Conservation (phyloP, 2,329 filamentous ascomycete genomes). For the Anthostomella pinea region DNA sequence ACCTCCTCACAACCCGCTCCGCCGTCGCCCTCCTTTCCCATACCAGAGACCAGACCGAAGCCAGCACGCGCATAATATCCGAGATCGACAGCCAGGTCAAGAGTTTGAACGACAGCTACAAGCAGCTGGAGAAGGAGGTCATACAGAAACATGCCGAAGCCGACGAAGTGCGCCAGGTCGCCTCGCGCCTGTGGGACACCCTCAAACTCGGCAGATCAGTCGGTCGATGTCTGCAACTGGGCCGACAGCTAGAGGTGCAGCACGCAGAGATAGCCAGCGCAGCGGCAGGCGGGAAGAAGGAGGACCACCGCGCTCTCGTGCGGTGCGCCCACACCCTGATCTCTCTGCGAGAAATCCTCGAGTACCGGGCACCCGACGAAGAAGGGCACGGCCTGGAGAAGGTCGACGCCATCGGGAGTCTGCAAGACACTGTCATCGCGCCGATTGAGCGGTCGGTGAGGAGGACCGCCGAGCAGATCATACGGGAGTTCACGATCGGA, state of each 20-base stretch:
- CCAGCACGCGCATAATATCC: conserved; percentile 68
- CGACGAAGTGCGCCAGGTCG: conserved; percentile 74
- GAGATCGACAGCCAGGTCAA: conserved; percentile 79
- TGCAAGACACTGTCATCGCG: conserved; percentile 66
- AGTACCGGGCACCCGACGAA: conserved; percentile 63
- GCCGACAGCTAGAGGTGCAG: conserved; percentile 83
- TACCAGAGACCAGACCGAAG: conserved; percentile 70
- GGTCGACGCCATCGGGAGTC: conserved; percentile 67
- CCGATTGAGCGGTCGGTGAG: conserved; percentile 74
- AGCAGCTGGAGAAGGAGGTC: conserved; percentile 81
- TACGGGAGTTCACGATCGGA: conserved; percentile 80
- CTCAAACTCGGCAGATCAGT: conserved; percentile 74
- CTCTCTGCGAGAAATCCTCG: conserved; percentile 69
- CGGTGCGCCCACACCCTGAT: conserved; percentile 78
- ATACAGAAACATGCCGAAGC: conserved; percentile 81
- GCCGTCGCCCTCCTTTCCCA: conserved; percentile 78
- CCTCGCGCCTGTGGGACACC: conserved; percentile 76
- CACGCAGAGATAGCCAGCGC: conserved; percentile 63
- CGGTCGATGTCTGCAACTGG: conserved; percentile 74
- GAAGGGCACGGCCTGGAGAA: conserved; percentile 75
- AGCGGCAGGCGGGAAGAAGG: conserved; percentile 45
- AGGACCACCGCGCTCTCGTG: conserved; percentile 78
- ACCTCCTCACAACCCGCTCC: conserved; percentile 79
- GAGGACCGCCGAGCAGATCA: conserved; percentile 70
- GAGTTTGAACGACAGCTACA: conserved; percentile 79